Percentiles rank a stretch among this genome's conserved stretches.
Conservation (phyloP, 805 yeast genomes). For the Suhomyces kilbournensis region DNA sequence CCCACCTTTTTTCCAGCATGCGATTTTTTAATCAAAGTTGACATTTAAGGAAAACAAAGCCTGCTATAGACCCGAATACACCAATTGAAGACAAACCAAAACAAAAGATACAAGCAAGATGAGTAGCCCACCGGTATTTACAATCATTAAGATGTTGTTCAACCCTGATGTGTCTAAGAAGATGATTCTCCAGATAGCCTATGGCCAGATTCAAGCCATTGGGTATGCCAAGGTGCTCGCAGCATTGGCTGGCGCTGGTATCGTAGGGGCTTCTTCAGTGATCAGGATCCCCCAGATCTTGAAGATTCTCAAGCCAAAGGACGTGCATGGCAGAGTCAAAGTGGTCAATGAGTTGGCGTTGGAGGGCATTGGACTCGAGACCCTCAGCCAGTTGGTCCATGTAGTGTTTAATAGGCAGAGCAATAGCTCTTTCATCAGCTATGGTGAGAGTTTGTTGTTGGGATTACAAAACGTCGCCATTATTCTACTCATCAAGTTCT, state of each 20-base stretch:
- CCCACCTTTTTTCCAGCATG: background rate
- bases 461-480: conserved; percentile 40
- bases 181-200: conserved; percentile 36
- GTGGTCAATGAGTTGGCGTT: conserved; percentile 39
- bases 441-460: conserved; percentile 39
- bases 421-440: conserved; percentile 32
- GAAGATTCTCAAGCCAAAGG: conserved; percentile 29
- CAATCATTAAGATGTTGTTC: conserved; percentile 30
- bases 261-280: conserved; percentile 37
- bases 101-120: background rate
- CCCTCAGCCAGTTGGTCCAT: conserved; percentile 35
- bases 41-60: background rate
- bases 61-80: background rate
- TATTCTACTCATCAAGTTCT: conserved; percentile 34
- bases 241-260: conserved; percentile 28
- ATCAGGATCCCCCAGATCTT: conserved; percentile 41
- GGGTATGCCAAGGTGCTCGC: conserved; percentile 35
- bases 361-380: conserved; percentile 35
- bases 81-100: background rate
- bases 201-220: conserved; percentile 29
- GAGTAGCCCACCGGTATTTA: conserved; percentile 28
- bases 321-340: conserved; percentile 20
- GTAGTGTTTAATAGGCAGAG: conserved; percentile 37
- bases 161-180: conserved; percentile 41
- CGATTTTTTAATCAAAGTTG: background rate